Evolutionary conservation across 768 basidiomycete species (phyloP).

Genomic region (Boletus rubropictus): DNA sequence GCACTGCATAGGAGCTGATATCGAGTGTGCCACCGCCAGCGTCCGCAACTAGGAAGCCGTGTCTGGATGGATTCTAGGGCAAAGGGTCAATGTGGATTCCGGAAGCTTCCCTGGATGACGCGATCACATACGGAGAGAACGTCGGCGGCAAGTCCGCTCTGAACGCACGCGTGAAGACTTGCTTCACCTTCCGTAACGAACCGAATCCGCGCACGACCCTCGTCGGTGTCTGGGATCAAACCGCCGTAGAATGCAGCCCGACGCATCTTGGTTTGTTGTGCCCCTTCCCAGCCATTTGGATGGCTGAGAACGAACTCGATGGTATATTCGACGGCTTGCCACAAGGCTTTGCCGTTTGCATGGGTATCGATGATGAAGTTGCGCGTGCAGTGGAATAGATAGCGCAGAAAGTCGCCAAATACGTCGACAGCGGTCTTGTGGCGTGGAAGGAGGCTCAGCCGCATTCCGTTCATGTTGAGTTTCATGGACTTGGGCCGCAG

Average conservation of each 20-base stretch:
- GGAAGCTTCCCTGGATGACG: background rate
- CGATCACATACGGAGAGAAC: conserved; percentile 56
- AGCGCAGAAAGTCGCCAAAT: conserved; percentile 74
- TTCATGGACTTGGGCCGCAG: conserved; percentile 73
- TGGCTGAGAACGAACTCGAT: conserved; percentile 74
- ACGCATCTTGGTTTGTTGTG: conserved; percentile 72
- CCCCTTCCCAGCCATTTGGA: conserved; percentile 80
- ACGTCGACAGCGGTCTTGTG: conserved; percentile 65
- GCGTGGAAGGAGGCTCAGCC: conserved; percentile 60
- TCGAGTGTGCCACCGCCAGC: conserved; percentile 80
- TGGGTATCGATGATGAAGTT: conserved; percentile 79
- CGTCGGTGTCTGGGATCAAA: conserved; percentile 70
- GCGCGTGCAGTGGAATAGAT: conserved; percentile 68
- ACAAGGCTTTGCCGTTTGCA: conserved; percentile 63
- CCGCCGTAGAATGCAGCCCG: conserved; percentile 65
- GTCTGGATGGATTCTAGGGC: conserved; percentile 60
- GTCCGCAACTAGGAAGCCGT: conserved; percentile 76
- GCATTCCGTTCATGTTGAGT: conserved; percentile 81
- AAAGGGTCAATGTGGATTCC: conserved; percentile 3
- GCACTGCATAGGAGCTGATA: conserved; percentile 75
- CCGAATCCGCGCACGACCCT: conserved; percentile 64
- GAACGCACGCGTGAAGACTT: conserved; percentile 73
- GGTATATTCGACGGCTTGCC: conserved; percentile 64
- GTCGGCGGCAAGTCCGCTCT: conserved; percentile 72
- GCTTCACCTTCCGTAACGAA: conserved; percentile 85